Conservation (phyloP, 345 rosid species). For the Lepidium didymum region DNA sequence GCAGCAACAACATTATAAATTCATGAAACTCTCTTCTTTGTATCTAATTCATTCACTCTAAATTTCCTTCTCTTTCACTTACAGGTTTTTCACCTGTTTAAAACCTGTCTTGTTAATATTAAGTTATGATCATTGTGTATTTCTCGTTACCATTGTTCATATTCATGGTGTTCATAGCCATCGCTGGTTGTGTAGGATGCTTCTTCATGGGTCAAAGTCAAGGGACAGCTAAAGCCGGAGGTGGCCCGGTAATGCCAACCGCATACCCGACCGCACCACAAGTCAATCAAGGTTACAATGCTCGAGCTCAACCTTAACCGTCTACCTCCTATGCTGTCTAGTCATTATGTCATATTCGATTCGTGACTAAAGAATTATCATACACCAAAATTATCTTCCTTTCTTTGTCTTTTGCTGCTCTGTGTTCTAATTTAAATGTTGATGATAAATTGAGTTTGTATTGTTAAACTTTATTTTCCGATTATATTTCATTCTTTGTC, state of each 20-base stretch:
- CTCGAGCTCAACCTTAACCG: slow-evolving; percentile 19
- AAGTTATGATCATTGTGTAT: slow-evolving; percentile 1
- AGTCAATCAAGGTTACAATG: slow-evolving; percentile 19
- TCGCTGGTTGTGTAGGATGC: slow-evolving; percentile 21
- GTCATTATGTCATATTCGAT: neutral
- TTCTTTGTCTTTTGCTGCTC: neutral
- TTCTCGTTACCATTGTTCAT: slow-evolving; percentile 23
- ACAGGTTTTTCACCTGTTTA: neutral
- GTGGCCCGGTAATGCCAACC: slow-evolving; percentile 7
- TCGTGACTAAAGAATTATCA: neutral
- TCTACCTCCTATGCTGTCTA: slow-evolving; percentile 18
- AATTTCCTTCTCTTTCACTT: neutral
- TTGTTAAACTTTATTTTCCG: no score
- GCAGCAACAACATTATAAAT: neutral
- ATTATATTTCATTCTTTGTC: no score
- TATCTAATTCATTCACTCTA: neutral
- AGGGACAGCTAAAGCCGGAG: neutral
- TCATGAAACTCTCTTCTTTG: neutral
- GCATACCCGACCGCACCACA: slow-evolving; percentile 15
- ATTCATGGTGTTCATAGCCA: slow-evolving; percentile 12
- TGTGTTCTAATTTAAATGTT: neutral
- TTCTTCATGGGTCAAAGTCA: slow-evolving; percentile 16
- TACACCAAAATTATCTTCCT: neutral
- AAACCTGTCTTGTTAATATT: neutral
- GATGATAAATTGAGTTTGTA: neutral